Percentiles rank a stretch among this genome's conserved stretches.
Evolutionary conservation across 2,329 filamentous ascomycete species (phyloP).

Genomic region (Neocucurbitaria cava): DNA sequence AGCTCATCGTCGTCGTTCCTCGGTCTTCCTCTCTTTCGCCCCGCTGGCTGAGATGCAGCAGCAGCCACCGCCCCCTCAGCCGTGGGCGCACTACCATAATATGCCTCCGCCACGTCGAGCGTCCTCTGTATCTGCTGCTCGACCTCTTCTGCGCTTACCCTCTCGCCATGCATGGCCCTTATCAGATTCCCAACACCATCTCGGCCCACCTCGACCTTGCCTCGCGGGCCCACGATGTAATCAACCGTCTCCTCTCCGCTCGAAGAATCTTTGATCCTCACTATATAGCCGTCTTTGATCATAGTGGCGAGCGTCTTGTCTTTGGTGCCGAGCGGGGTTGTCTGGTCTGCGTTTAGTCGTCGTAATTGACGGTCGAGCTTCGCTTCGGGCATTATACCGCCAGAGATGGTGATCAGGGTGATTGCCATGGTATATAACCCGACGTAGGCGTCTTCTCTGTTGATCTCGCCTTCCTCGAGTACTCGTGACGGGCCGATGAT

Average conservation of each 20-base stretch:
- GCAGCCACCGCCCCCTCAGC: slow-evolving; percentile 7
- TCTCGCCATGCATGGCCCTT: slow-evolving; percentile 43
- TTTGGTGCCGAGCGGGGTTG: slow-evolving; percentile 75
- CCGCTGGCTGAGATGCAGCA: slow-evolving; percentile 10
- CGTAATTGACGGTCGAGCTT: slow-evolving; percentile 79
- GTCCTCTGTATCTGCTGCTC: slow-evolving; percentile 44
- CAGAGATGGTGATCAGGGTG: slow-evolving; percentile 74
- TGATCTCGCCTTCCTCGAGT: slow-evolving; percentile 58
- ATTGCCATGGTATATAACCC: slow-evolving; percentile 83
- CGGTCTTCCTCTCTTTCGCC: slow-evolving; percentile 26
- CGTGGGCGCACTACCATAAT: slow-evolving; percentile 10
- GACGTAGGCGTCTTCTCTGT: slow-evolving; percentile 78
- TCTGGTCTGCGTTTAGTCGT: slow-evolving; percentile 76
- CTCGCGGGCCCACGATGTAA: slow-evolving; percentile 84
- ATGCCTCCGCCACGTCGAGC: slow-evolving; percentile 35
- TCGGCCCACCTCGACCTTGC: slow-evolving; percentile 83
- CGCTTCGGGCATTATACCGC: slow-evolving; percentile 75
- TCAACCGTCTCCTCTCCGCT: slow-evolving; percentile 79
- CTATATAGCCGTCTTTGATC: slow-evolving; percentile 82
- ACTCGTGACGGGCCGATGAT: slow-evolving; percentile 74
- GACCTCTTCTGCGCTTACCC: slow-evolving; percentile 38
- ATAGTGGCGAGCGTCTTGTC: slow-evolving; percentile 77
- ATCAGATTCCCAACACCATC: slow-evolving; percentile 76
- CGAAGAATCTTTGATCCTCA: slow-evolving; percentile 71
- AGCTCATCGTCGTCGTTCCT: slow-evolving; percentile 14